phyloP scores from a whole-genome alignment of 306 rosid species.

The Lithocarpus polystachyus region DNA sequence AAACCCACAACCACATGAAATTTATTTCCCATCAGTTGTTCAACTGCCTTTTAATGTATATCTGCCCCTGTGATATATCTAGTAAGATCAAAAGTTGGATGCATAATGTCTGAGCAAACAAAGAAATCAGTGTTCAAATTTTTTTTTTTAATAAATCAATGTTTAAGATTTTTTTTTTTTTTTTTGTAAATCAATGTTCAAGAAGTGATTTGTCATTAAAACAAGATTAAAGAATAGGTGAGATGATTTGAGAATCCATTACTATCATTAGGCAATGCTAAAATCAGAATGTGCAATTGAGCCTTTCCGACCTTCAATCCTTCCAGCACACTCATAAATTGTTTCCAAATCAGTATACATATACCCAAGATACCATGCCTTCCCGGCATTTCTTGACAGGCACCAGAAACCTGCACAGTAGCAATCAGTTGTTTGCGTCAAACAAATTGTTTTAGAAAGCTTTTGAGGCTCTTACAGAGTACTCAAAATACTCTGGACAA shows the following conservation, averaged over 20 bases:
- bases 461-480: not conserved
- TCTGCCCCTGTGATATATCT: slow-evolving; percentile 97
- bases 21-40: slow-evolving; percentile 48
- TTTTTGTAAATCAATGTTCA: no score
- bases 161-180: not conserved
- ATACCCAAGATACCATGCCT: slow-evolving; percentile 98
- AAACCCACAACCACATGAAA: not conserved
- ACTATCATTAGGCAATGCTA: slow-evolving; percentile 99
- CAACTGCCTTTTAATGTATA: slow-evolving; percentile 90
- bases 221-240: slow-evolving; percentile 1
- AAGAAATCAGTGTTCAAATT: slow-evolving; percentile 19
- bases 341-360: slow-evolving; percentile 99
- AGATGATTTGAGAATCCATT: slow-evolving; percentile 26
- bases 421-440: slow-evolving; percentile 15
- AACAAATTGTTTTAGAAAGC: slow-evolving; percentile 2
- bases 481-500: not conserved
- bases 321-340: slow-evolving; percentile 96
- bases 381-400: slow-evolving; percentile 96
- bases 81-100: slow-evolving; percentile 96
- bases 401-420: slow-evolving; percentile 83
- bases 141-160: no score
- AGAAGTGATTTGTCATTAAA: not conserved
- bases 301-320: slow-evolving; percentile 97
- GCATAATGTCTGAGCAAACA: slow-evolving; percentile 72
- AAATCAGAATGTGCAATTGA: slow-evolving; percentile 96